Base-by-base conservation (phyloP, 1,284 basidiomycete genomes). In the Malassezia slooffiae region DNA sequence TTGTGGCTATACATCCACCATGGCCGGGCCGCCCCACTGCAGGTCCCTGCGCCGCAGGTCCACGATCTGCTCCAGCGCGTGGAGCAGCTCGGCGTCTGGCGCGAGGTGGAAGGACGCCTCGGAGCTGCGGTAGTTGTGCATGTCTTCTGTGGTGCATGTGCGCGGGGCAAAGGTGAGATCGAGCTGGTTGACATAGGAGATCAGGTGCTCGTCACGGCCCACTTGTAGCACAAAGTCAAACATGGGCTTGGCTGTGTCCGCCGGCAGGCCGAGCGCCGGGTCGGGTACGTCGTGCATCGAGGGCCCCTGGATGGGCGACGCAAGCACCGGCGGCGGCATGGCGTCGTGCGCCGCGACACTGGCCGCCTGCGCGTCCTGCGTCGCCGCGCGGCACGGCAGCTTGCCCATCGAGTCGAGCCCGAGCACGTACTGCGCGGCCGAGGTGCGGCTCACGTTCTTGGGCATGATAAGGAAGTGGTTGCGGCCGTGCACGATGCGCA, bases 361-460 rank as follows among this genome's bases (percentile, higher is more conserved):
- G 7, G 23, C 9, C 27, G 12, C 19, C 29, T 19, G 12, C 10
- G 19, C 34, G 24, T 17, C 24, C 26, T 27, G 24, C 35, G 28
- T 28, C 13, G 8, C 5, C 9, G n/a, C 27, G 10, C 38, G 34
- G 20, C 22, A 24, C 7, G 41, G 41, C 20, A 52, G 41, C 28
- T 34, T 28, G 33, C 54, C 54, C 50, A 59, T 57, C 11, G 40
- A 36, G 35, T 47, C 40, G 19, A 59, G 36, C 31, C 42, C 34
- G 13, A 68, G 55, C 19, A 67, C 52, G 38, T 68, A 62, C 51
- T 67, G 64, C 55, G 87, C 82, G 0, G 85, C 85, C 0, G 80
- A 80, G 13, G 80, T 82, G 7, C 85, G 77, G 10, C 82, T 85
- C 52, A 85, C 79, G 58, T 85, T 83, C 71, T 82, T 83, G 2